Conservation (phyloP, 176 grass and related monocot genomes). For the Elaeis guineensis region DNA sequence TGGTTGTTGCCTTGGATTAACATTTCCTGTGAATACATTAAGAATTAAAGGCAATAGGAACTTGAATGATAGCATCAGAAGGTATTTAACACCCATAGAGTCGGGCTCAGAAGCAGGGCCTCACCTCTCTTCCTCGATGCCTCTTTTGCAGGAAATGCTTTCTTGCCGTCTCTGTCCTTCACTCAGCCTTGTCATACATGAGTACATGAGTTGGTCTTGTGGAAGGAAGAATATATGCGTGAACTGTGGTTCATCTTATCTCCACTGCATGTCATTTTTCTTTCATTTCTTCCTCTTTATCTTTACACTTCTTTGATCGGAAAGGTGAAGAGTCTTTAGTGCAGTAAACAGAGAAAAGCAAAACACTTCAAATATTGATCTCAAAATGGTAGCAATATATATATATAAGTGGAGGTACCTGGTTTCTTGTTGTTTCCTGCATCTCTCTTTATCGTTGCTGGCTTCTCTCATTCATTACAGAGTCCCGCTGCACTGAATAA, state of each 20-base stretch:
- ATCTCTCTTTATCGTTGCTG: too few species aligned
- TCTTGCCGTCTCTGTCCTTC: constrained; percentile 16
- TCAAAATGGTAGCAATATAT: constrained; percentile 64
- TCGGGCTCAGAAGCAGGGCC: not conserved
- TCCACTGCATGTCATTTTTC: constrained; percentile 10
- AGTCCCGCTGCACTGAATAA: too few species aligned
- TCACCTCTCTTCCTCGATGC: not conserved
- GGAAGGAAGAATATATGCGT: constrained; percentile 45
- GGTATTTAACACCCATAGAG: too few species aligned
- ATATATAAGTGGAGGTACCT: not conserved
- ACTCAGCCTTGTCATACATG: constrained; percentile 7
- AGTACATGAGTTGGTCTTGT: constrained; percentile 12
- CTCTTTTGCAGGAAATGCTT: not conserved
- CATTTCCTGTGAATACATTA: too few species aligned
- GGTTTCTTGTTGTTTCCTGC: too few species aligned
- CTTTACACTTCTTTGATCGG: constrained; percentile 89
- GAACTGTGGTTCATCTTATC: constrained; percentile 34
- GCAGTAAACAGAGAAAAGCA: constrained; percentile 51
- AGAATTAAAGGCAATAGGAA: too few species aligned
- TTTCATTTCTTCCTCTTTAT: constrained; percentile 32
- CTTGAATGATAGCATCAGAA: too few species aligned
- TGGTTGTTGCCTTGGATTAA: not conserved
- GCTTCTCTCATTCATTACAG: too few species aligned
- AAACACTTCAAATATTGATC: constrained; percentile 59
- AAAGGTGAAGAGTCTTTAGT: constrained; percentile 79